Percentiles rank a stretch among this genome's conserved stretches.
phyloP scores from a whole-genome alignment of 805 yeast species.

The Blastobotrys mokoenaii region DNA sequence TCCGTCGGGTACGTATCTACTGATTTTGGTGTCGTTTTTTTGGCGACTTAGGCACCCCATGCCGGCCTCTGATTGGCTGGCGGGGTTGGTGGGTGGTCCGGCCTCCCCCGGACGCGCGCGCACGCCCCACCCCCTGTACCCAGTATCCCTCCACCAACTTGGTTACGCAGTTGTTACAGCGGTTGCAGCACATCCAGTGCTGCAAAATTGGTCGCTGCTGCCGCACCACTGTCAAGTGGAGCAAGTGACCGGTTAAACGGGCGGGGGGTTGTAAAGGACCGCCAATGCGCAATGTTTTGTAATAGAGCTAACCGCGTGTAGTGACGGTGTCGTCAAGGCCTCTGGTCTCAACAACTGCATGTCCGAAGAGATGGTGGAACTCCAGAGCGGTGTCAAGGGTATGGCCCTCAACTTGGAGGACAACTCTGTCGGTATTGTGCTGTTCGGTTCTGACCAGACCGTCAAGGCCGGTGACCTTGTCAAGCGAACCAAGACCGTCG shows the following conservation, averaged over 20 bases:
- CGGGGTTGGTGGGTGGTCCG: conserved; percentile 1
- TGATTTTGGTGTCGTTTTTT: conserved; percentile 3
- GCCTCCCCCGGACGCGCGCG: background rate
- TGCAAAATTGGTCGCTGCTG: too few relatives aligned
- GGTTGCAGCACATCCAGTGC: too few relatives aligned
- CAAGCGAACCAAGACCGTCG: conserved; percentile 99
- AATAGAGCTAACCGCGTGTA: conserved; percentile 23
- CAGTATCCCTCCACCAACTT: background rate
- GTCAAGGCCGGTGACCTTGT: conserved; percentile 99
- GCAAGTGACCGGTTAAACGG: too few relatives aligned
- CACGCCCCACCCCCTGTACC: background rate
- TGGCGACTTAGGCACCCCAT: background rate
- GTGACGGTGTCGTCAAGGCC: conserved; percentile 99
- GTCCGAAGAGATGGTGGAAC: conserved; percentile 99
- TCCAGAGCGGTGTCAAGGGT: conserved; percentile 99
- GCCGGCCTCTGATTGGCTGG: background rate
- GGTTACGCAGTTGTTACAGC: background rate
- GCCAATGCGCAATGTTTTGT: too few relatives aligned
- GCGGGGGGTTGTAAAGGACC: too few relatives aligned
- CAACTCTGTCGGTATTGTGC: conserved; percentile 99
- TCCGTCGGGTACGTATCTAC: conserved; percentile 80
- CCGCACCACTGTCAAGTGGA: too few relatives aligned
- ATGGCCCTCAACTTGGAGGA: conserved; percentile 99
- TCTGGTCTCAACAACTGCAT: conserved; percentile 99
- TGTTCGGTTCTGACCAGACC: conserved; percentile 97